Conservation (phyloP, 2,329 filamentous ascomycete genomes). For the Colletotrichum noveboracense region DNA sequence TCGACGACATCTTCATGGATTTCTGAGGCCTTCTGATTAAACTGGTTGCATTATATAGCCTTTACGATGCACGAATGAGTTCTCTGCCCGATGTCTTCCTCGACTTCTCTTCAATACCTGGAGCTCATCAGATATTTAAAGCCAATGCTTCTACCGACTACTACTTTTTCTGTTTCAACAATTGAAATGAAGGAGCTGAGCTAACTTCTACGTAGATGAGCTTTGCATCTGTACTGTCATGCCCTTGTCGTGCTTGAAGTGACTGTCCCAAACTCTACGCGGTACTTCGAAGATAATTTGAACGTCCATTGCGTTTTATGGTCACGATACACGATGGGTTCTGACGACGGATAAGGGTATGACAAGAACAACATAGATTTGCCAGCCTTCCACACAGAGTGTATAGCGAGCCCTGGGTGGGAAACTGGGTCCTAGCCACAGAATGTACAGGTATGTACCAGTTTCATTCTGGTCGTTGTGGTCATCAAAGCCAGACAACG, state of each 20-base stretch:
- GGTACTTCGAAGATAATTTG: background rate
- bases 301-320: background rate
- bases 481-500: background rate
- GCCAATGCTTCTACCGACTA: background rate
- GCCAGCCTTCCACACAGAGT: background rate
- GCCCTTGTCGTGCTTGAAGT: background rate
- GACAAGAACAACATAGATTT: background rate
- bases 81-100: background rate
- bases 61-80: accelerated
- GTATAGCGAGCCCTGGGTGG: background rate
- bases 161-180: background rate
- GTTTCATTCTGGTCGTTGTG: background rate
- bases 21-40: background rate
- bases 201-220: background rate
- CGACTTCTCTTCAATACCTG: background rate
- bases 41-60: background rate
- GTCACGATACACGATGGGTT: background rate
- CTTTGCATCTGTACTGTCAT: background rate
- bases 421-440: background rate
- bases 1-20: background rate
- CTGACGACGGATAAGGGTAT: background rate
- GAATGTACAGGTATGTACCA: background rate
- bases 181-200: no score
- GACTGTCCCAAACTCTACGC: accelerated
- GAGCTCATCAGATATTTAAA: background rate